Evolutionary conservation across 2,329 filamentous ascomycete genomes (phyloP), one percentile per base, ranked within the genome.

Genomic region (Aspergillus sp.): DNA sequence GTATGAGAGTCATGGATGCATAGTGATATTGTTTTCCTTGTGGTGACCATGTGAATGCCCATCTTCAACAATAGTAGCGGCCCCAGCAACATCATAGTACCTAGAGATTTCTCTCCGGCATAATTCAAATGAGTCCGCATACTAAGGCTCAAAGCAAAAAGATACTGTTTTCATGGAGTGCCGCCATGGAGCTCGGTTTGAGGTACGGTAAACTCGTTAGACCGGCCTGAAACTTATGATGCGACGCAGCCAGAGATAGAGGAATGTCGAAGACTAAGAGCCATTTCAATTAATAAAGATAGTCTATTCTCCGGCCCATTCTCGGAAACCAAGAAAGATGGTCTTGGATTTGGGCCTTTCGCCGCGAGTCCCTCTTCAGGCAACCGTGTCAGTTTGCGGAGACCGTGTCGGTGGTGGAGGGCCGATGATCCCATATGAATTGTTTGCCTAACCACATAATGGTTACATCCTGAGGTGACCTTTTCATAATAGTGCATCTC

Each of bases 391-490:
- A 68, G 68, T 31, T 69, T 70, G 62, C 68, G 64, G 50, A 65
- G 62, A 52, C 71, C 68, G 60, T 49, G 45, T 31, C 27, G 27
- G 27, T 31, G 27, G 81, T 62, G 83, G 76, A 58, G 84, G 25
- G 5, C 15, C 27, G 81, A 59, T 82, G 3, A 37, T 14, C 3
- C 17, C 11, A 75, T 58, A 73, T 74, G 58, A 79, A 73, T 35
- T 82, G 43, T 78, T 74, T 41, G 80, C 76, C 44, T 69, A 69
- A 25, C 67, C 57, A 50, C 65, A 52, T 79, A 75, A 59, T 80
- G 76, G 60, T 81, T 77, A 54, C 81, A 76, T 33, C 76, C 73
- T 46, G 61, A 81, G 77, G 54, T 81, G 76, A 27, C 76, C 74
- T 45, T 79, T 80, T 77, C 78, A 79, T 55, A 73, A 73, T 64